Conservation (phyloP, 2,329 filamentous ascomycete species). For the Hypoxylon sp. region DNA sequence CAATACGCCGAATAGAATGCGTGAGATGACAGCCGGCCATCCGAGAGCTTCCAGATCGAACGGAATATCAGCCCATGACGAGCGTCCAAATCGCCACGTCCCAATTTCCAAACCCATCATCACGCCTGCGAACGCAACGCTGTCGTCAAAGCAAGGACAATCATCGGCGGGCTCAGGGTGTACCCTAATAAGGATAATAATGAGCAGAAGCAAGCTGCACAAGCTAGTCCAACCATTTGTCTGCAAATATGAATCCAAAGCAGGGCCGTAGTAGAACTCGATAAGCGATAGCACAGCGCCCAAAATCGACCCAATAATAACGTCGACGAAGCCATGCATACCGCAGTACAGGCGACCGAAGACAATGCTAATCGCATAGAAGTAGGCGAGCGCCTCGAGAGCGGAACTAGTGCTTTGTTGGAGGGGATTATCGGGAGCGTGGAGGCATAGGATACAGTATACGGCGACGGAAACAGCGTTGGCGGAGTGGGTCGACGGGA, state of each 20-base stretch:
- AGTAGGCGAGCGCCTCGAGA: conserved; percentile 76
- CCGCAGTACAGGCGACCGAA: conserved; percentile 94
- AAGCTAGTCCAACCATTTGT: conserved; percentile 71
- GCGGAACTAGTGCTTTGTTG: conserved; percentile 65
- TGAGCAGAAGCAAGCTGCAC: conserved; percentile 67
- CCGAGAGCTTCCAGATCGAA: conserved; percentile 75
- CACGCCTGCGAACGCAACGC: conserved; percentile 90
- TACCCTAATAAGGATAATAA: conserved; percentile 82
- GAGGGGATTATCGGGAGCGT: conserved; percentile 69
- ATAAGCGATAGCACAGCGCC: conserved; percentile 71
- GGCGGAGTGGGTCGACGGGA: conserved; percentile 95
- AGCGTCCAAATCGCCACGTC: conserved; percentile 80
- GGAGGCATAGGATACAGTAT: conserved; percentile 78
- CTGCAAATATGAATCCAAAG: conserved; percentile 76
- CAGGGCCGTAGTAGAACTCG: conserved; percentile 67
- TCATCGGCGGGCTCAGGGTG: conserved; percentile 97
- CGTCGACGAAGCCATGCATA: conserved; percentile 97
- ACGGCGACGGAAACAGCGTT: conserved; percentile 95
- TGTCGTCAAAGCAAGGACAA: conserved; percentile 97
- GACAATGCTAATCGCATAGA: conserved; percentile 89
- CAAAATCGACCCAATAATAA: conserved; percentile 79
- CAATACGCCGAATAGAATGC: conserved; percentile 81
- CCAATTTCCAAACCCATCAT: conserved; percentile 85
- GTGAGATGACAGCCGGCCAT: conserved; percentile 66
- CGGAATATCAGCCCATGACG: conserved; percentile 58